Conservation (phyloP, 2,329 filamentous ascomycete species). For the Diaporthe batatas region DNA sequence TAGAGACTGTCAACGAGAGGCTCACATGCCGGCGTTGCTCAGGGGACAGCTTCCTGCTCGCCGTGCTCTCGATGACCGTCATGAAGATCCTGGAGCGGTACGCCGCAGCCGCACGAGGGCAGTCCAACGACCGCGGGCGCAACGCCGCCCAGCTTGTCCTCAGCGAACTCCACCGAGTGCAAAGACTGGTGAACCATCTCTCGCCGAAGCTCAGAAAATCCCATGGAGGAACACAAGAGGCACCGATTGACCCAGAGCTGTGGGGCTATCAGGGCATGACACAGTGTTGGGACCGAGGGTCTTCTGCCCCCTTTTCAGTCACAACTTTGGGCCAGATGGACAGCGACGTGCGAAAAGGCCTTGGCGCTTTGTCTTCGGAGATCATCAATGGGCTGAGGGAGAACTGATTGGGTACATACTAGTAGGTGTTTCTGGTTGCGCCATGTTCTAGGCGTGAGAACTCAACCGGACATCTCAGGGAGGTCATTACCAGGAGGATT, state of each 20-base stretch:
- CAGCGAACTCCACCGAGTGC: conserved; percentile 5
- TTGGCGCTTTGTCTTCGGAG: background rate
- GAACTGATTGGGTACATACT: too few relatives aligned
- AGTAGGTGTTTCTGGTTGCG: background rate
- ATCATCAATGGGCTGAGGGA: background rate
- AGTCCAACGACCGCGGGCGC: conserved; percentile 1
- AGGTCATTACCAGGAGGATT: background rate
- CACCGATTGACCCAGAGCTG: background rate
- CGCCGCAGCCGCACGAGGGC: background rate
- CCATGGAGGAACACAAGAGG: background rate
- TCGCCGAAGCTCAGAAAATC: background rate
- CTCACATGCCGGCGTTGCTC: background rate
- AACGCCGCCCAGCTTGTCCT: conserved; percentile 5
- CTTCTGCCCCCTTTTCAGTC: background rate
- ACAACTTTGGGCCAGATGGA: conserved; percentile 6
- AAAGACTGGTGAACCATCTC: background rate
- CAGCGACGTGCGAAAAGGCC: background rate
- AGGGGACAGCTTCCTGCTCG: conserved; percentile 3
- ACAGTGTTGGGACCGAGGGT: background rate
- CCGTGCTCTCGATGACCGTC: conserved; percentile 3
- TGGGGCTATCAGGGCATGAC: background rate
- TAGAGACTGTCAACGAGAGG: background rate
- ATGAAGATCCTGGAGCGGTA: conserved; percentile 11
- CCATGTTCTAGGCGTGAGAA: background rate
- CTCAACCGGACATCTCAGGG: background rate